Evolutionary conservation across 371 early-diverging fungal genomes (phyloP).

Genomic region (Mucor velutinosus): DNA sequence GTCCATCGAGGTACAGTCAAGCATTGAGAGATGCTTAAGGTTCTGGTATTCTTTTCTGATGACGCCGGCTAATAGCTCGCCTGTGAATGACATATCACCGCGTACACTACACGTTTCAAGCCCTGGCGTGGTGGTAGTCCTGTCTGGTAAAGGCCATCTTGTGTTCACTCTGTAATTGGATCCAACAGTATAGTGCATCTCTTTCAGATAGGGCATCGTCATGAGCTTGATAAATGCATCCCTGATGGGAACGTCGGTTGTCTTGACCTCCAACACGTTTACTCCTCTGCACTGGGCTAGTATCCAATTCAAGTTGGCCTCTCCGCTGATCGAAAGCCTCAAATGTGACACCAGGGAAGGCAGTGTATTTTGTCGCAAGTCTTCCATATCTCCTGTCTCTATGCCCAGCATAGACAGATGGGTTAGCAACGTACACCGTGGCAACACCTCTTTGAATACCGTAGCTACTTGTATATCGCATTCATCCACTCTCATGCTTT

Average conservation of each 20-base stretch:
- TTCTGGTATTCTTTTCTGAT: not conserved
- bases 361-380: not conserved
- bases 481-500: constrained; percentile 20
- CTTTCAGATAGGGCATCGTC: not conserved
- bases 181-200: not conserved
- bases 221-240: not conserved
- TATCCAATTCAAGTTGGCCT: not conserved
- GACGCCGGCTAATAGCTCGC: not conserved
- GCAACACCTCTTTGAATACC: constrained; percentile 11
- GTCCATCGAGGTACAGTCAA: constrained; percentile 1
- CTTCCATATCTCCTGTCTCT: constrained; percentile 2
- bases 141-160: not conserved
- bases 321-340: not conserved
- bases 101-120: not conserved
- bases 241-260: not conserved
- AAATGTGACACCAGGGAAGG: not conserved
- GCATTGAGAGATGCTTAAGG: not conserved
- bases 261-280: not conserved
- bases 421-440: constrained; percentile 15
- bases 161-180: not conserved
- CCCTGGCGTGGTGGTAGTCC: not conserved
- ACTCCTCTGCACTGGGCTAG: not conserved
- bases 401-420: constrained; percentile 22
- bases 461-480: not conserved
- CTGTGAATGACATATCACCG: constrained; percentile 2